Evolutionary conservation across 1,284 basidiomycete genomes (phyloP).

Genomic region (Rhodotorula sp.): DNA sequence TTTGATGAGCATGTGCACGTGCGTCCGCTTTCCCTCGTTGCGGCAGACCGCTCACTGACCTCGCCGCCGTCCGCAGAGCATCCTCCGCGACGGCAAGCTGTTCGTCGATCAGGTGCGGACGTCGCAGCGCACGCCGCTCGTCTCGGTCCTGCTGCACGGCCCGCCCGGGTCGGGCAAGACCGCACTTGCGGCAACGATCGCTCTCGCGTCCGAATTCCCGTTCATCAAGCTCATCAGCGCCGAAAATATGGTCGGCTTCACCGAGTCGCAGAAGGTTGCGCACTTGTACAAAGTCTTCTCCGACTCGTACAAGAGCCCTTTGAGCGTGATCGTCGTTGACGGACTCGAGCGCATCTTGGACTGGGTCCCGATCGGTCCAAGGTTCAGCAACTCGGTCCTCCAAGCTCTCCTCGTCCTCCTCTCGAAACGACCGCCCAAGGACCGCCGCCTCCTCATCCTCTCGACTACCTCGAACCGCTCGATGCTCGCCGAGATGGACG

Average conservation of each 20-base stretch:
- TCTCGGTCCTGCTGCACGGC: conserved; percentile 83
- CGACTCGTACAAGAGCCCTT: conserved; percentile 95
- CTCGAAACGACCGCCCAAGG: conserved; percentile 89
- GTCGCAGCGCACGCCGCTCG: conserved; percentile 85
- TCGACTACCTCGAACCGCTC: conserved; percentile 87
- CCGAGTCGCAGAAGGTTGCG: conserved; percentile 84
- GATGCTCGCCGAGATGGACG: conserved; percentile 85
- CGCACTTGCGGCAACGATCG: conserved; percentile 91
- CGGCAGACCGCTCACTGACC: conserved; percentile 62
- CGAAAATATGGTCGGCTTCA: conserved; percentile 94
- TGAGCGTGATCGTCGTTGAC: conserved; percentile 97
- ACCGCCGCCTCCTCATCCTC: conserved; percentile 84
- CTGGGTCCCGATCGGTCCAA: conserved; percentile 95
- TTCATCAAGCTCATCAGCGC: conserved; percentile 98
- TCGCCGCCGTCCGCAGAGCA: conserved; percentile 57
- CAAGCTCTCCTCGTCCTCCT: conserved; percentile 89
- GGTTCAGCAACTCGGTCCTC: conserved; percentile 92
- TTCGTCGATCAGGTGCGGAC: conserved; percentile 94
- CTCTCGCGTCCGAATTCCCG: conserved; percentile 86
- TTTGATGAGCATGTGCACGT: conserved; percentile 74
- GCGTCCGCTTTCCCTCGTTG: conserved; percentile 58
- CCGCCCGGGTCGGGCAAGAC: conserved; percentile 92
- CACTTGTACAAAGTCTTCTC: conserved; percentile 91
- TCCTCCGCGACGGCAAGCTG: conserved; percentile 83
- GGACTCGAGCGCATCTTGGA: conserved; percentile 86